Conservation (phyloP, 495 filamentous ascomycete genomes). For the Penicillium robsamsonii region DNA sequence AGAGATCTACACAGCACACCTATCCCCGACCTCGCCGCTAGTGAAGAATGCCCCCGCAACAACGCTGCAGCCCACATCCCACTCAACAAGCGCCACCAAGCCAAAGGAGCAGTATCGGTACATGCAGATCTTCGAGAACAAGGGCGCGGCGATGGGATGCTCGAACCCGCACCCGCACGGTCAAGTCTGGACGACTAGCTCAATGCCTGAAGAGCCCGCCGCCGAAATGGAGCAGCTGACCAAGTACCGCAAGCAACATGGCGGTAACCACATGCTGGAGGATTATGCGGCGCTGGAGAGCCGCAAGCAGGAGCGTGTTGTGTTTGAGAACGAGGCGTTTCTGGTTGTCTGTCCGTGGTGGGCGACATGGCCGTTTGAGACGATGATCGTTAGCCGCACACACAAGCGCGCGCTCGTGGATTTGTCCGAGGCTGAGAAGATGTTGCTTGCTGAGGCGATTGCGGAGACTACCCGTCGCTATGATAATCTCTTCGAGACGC, state of each 20-base stretch:
- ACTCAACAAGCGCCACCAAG: constrained; percentile 42
- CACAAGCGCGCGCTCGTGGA: constrained; percentile 83
- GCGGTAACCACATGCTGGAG: constrained; percentile 68
- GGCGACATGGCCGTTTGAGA: constrained; percentile 96
- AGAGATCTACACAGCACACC: constrained; percentile 76
- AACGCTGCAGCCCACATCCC: constrained; percentile 47
- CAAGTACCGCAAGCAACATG: constrained; percentile 70
- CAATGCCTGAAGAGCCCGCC: constrained; percentile 81
- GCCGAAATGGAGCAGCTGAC: constrained; percentile 73
- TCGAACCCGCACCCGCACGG: constrained; percentile 98
- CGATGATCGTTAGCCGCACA: constrained; percentile 79
- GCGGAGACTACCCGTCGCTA: constrained; percentile 85
- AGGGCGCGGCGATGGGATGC: constrained; percentile 96
- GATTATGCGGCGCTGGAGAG: constrained; percentile 87
- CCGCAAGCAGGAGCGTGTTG: constrained; percentile 76
- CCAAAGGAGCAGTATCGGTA: constrained; percentile 82
- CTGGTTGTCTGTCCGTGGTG: constrained; percentile 92
- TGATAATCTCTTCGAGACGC: constrained; percentile 95
- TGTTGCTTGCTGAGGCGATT: constrained; percentile 74
- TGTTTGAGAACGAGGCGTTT: constrained; percentile 81
- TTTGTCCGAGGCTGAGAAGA: constrained; percentile 63
- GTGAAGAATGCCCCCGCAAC: constrained; percentile 46
- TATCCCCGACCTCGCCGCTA: constrained; percentile 70
- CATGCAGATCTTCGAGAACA: constrained; percentile 99
- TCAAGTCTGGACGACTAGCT: constrained; percentile 91